Percentiles rank a stretch among this genome's conserved stretches.
Conservation (phyloP, 106 monocot species). For the Ottelia alismoides region DNA sequence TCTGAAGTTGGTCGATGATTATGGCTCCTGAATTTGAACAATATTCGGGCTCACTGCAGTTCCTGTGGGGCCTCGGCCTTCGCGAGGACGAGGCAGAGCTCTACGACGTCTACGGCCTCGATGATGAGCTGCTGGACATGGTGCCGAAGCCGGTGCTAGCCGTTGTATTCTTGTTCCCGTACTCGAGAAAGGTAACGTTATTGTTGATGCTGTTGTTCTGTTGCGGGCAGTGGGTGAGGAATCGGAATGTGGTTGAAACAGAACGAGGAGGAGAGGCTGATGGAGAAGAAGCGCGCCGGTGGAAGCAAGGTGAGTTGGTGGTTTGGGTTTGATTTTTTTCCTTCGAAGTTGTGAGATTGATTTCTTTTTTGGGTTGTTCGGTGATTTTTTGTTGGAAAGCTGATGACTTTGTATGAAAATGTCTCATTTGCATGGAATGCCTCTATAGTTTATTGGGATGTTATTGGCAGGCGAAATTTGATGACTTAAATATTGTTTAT, state of each 20-base stretch:
- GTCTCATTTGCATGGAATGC: not conserved
- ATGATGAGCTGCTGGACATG: slow-evolving; percentile 75
- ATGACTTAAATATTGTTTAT: too few species aligned
- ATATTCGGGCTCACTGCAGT: slow-evolving; percentile 45
- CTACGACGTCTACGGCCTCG: slow-evolving; percentile 88
- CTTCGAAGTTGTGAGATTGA: too few species aligned
- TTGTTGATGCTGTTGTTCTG: not conserved
- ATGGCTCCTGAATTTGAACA: not conserved
- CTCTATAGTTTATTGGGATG: not conserved
- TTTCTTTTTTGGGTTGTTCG: too few species aligned
- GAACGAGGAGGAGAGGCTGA: slow-evolving; percentile 3
- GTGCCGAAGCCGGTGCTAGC: slow-evolving; percentile 93
- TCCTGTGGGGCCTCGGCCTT: slow-evolving; percentile 82
- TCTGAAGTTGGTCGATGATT: too few species aligned
- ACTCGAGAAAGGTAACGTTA: slow-evolving; percentile 1
- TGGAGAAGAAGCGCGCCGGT: not conserved
- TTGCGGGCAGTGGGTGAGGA: not conserved
- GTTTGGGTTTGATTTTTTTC: not conserved
- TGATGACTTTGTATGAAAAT: not conserved
- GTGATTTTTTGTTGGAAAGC: not conserved
- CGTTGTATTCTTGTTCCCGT: slow-evolving; percentile 81
- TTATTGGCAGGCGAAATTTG: not conserved
- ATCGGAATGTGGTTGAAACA: not conserved
- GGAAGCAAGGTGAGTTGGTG: not conserved
- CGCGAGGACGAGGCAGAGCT: slow-evolving; percentile 70